Evolutionary conservation across 1,139 yeast genomes (phyloP), one percentile per base, ranked within the genome.

Genomic region (Zygoascus sp.): DNA sequence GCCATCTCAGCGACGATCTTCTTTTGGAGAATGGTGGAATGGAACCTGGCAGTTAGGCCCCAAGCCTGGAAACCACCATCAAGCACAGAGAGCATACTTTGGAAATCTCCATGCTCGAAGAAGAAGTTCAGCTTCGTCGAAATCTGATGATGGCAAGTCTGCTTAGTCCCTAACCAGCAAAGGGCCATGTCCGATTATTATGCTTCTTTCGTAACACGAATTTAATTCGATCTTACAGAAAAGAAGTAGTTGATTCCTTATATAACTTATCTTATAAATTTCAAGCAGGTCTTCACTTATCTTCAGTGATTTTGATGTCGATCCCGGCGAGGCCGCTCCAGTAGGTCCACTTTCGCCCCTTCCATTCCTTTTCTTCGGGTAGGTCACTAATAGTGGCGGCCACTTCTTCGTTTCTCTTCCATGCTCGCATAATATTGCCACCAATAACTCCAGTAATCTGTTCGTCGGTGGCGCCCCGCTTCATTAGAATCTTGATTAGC

Each of bases 391-490:
- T 20, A 10, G 13, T 48, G 43, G 16, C 48, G 40, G 79, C 63
- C 2, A 72, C 64, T 5, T 56, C 47, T 55, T 76, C 80, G 48
- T 67, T 66, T 35, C 66, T 68, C 45, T 64, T 66, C 80, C 80
- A 76, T 1, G 75, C 79, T 48, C 80, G 62, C 44, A 41, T 41
- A 9, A 41, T 16, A 53, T 76, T 76, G 38, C 69, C 63, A 0
- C 80, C 80, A 75, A 75, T 73, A 22, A 75, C 54, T 45, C 68
- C 69, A 2, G 65, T 55, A 27, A 76, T 66, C 30, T 76, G 66
- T 23, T 68, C 72, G 37, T 74, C 76, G 0, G 69, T 57, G 1
- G 78, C 78, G 34, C 64, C 63, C 3, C 59, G 56, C 37, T 65
- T 64, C 75, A 75, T 73, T 17, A 73, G 67, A 44, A 57, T 64